These are phyloP conservation scores for Graphium sp. DNA, from an alignment of 2,329 filamentous ascomycete genomes.

Conservation along the genomic window DNA sequence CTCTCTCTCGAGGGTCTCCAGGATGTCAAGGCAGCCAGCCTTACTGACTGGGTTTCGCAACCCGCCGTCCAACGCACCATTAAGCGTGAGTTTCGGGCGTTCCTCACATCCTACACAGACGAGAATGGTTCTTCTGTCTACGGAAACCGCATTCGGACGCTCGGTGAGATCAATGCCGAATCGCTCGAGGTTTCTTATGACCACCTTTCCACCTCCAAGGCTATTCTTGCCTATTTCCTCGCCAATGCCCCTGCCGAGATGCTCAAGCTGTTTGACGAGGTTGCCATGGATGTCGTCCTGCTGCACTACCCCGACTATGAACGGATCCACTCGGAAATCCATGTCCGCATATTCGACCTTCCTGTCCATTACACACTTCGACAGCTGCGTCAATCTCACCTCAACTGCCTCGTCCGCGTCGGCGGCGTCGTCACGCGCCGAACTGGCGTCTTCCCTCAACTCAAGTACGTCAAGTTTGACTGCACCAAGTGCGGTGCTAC, in stretches of 20 bases:
- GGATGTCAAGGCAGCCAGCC: conserved; percentile 81
- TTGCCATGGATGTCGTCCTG: conserved; percentile 90
- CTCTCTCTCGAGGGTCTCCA: conserved; percentile 79
- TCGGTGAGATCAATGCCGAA: conserved; percentile 96
- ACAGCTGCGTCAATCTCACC: conserved; percentile 83
- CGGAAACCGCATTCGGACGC: conserved; percentile 78
- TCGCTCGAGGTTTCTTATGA: conserved; percentile 93
- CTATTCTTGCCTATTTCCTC: conserved; percentile 86
- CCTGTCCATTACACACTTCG: conserved; percentile 91
- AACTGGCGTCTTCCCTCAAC: conserved; percentile 88
- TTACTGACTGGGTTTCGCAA: conserved; percentile 90
- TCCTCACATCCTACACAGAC: conserved; percentile 91
- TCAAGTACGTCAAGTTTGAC: conserved; percentile 98
- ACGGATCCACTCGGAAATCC: conserved; percentile 92
- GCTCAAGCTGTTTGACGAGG: conserved; percentile 88
- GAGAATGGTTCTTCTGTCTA: conserved; percentile 83
- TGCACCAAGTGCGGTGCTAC: conserved; percentile 86
- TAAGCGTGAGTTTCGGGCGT: conserved; percentile 91
- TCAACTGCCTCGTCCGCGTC: conserved; percentile 90
- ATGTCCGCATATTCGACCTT: conserved; percentile 89
- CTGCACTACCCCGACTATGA: conserved; percentile 97
- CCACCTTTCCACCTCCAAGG: conserved; percentile 78
- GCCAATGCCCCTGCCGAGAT: conserved; percentile 93
- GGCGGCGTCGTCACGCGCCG: conserved; percentile 89
- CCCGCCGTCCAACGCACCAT: conserved; percentile 84